Percentiles rank a stretch among this genome's conserved stretches.
These are phyloP conservation scores for Chaetoscypha palmicola DNA, from an alignment of 2,329 filamentous ascomycete species.

Conservation along the genomic window DNA sequence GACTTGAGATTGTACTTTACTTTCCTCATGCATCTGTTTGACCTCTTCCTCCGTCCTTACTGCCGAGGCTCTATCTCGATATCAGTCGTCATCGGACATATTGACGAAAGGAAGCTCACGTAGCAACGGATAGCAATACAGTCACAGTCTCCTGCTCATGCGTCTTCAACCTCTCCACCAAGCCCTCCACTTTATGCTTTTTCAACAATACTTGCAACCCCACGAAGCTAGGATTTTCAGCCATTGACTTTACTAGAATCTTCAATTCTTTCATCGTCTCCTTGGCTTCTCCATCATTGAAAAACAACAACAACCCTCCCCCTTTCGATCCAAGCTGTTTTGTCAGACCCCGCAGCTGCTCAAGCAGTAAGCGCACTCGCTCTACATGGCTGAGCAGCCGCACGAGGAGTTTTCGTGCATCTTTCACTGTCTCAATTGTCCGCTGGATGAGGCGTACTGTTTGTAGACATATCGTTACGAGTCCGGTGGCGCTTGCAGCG, in stretches of 20 bases:
- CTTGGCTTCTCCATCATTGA: constrained; percentile 3
- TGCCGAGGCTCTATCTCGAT: constrained; percentile 1
- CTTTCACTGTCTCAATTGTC: constrained; percentile 7
- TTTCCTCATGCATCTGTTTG: constrained; percentile 3
- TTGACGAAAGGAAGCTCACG: constrained; percentile 1
- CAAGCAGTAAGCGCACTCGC: constrained; percentile 5
- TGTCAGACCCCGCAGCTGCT: constrained; percentile 5
- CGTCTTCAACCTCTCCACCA: constrained; percentile 1
- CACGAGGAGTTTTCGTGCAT: constrained; percentile 3
- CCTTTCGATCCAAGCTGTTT: constrained; percentile 1
- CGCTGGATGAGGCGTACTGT: constrained; percentile 4
- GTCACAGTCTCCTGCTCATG: constrained; percentile 8
- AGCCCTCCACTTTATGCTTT: constrained; percentile 6
- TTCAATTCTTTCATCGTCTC: constrained; percentile 4
- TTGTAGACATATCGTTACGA: constrained; percentile 5
- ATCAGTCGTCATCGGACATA: too few relatives aligned
- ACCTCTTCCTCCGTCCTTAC: constrained; percentile 5
- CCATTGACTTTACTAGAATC: constrained; percentile 3
- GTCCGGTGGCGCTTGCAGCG: background rate
- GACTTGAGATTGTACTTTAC: constrained; percentile 2
- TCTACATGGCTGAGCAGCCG: constrained; percentile 5
- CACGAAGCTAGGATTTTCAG: constrained; percentile 3
- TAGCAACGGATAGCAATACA: constrained; percentile 5
- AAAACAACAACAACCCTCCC: background rate
- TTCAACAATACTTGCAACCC: constrained; percentile 5